These are phyloP conservation scores for Avena sativa DNA, from an alignment of 176 grass and related monocot species.

Conservation along the genomic window DNA sequence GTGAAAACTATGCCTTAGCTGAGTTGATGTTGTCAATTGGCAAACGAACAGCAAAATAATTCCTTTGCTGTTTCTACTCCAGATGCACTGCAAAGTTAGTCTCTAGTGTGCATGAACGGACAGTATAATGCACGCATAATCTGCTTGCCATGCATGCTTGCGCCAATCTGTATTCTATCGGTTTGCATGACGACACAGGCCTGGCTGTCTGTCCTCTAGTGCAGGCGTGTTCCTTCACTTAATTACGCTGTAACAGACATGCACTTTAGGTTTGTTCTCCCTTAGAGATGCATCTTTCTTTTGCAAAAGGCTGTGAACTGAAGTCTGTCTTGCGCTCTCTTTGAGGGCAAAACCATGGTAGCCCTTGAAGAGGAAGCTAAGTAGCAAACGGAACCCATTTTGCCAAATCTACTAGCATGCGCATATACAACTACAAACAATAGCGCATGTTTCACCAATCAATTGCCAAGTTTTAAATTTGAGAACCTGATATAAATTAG, in stretches of 20 bases:
- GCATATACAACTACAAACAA: not conserved
- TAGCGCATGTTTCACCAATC: not conserved
- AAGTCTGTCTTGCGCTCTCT: conserved; percentile 16
- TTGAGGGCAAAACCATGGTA: conserved; percentile 1
- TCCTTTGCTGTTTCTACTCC: not conserved
- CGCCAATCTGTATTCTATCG: conserved; percentile 7
- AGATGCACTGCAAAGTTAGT: conserved; percentile 17
- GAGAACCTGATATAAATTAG: not conserved
- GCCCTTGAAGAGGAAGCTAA: not conserved
- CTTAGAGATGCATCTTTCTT: conserved; percentile 5
- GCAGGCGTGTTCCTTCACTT: not conserved
- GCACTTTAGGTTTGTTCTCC: conserved; percentile 29
- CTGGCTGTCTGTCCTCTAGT: conserved; percentile 15
- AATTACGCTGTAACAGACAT: not conserved
- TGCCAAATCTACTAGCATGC: not conserved
- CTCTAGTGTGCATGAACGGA: not conserved
- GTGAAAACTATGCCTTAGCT: not conserved
- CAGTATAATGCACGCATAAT: conserved; percentile 15
- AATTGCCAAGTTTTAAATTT: not conserved
- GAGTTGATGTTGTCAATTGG: not conserved
- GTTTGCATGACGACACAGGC: conserved; percentile 19
- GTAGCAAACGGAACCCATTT: not conserved
- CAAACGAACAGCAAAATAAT: not conserved
- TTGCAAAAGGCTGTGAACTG: conserved; percentile 18
- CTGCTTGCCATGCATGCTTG: conserved; percentile 9